Base-by-base conservation (phyloP, 805 yeast species). In the Teunomyces tritomae region DNA sequence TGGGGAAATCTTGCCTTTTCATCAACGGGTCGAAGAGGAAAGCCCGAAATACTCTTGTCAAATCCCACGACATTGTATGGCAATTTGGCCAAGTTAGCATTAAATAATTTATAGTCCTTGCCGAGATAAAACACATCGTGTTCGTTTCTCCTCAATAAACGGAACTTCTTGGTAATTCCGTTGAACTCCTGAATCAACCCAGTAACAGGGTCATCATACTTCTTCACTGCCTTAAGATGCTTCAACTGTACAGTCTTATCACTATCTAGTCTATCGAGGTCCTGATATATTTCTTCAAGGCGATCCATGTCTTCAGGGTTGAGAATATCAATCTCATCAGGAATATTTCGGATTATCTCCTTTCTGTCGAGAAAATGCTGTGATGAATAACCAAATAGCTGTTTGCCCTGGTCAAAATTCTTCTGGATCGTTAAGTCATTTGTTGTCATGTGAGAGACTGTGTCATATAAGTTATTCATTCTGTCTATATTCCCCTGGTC, bases 11-110 rank as follows among this genome's bases (percentile, higher is more conserved):
- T 61, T 29, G 61, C 61, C 37, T 61, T 59, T 7, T 64, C 64
- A 8, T 28, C 34, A 40, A 28, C 28, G 7, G 50, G 46, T 16
- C 64, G 52, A 28, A 72, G 49, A 1, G 78, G 78, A 27, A 70
- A 56, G 2, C 78, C 78, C 26, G 66, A 57, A 28, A 71, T 52
- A 24, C 68, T 59, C 43, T 67, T 57, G 54, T 73, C 78, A 53
- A 70, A 70, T 4, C 78, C 78, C 3, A 70, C 56, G 7, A 71
- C 74, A 53, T 72, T 70, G 51, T 71, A 71, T 8, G 70, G 69
- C 30, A 58, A 55, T n/a, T 57, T 57, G 43, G 62, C 62, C 6
- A 64, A 46, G 43, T 65, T 64, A 13, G 62, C 60, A 36, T 62
- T 58, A 32, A 59, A 61, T 14, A 68, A 52, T 44, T 65, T 65